Conservation (phyloP, 2,329 filamentous ascomycete genomes). For the Lasiodiplodia sp. region DNA sequence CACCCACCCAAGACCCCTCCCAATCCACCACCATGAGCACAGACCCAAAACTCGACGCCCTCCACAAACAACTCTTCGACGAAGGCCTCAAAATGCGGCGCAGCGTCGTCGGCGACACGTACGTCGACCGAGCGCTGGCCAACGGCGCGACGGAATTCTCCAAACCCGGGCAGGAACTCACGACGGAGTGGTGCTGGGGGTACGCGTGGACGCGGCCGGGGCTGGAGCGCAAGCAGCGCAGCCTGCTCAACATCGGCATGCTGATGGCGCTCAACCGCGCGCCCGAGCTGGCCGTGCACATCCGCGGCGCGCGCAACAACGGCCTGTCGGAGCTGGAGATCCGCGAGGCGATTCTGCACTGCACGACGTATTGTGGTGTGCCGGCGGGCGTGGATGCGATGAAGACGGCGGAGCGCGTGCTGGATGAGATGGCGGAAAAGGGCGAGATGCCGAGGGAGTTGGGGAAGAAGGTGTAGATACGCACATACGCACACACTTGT, state of each 20-base stretch:
- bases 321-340: slow-evolving; percentile 53
- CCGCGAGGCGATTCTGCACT: slow-evolving; percentile 61
- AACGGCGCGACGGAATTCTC: slow-evolving; percentile 64
- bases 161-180: slow-evolving; percentile 66
- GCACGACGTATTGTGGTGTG: slow-evolving; percentile 61
- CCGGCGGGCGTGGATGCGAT: slow-evolving; percentile 64
- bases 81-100: slow-evolving; percentile 67
- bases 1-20: neutral
- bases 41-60: slow-evolving; percentile 49
- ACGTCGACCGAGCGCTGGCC: slow-evolving; percentile 65
- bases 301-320: slow-evolving; percentile 62
- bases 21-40: slow-evolving; percentile 44
- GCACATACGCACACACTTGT: slow-evolving; percentile 1
- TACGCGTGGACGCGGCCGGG: slow-evolving; percentile 69
- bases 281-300: slow-evolving; percentile 66
- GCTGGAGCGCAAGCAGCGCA: neutral
- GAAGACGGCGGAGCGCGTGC: slow-evolving; percentile 58
- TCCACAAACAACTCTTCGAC: slow-evolving; percentile 57
- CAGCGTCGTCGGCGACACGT: slow-evolving; percentile 65
- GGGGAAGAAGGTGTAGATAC: slow-evolving; percentile 55
- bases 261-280: slow-evolving; percentile 67
- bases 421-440: slow-evolving; percentile 60
- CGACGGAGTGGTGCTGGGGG: slow-evolving; percentile 71
- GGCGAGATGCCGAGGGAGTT: slow-evolving; percentile 51
- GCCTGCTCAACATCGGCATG: slow-evolving; percentile 70